Percentiles rank a stretch among this genome's conserved stretches.
Evolutionary conservation across 1,284 basidiomycete genomes (phyloP).

Genomic region (Malassezia dermatis): DNA sequence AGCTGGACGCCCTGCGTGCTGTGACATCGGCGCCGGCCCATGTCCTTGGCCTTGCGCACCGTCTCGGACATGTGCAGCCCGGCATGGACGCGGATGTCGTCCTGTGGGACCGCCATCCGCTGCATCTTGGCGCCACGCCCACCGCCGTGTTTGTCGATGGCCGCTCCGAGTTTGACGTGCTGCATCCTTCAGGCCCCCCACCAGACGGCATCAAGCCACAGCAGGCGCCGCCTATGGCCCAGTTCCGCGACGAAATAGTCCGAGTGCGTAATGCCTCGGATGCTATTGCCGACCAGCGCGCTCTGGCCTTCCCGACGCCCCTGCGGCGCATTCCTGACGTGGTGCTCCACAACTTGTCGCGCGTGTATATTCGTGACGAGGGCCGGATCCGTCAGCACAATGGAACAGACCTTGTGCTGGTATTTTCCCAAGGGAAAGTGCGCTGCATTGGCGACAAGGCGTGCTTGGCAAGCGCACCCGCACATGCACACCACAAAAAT

Average conservation of each 20-base stretch:
- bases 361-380: conserved; percentile 8
- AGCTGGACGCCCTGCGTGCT: conserved; percentile 58
- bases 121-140: conserved; percentile 55
- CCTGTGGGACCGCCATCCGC: conserved; percentile 76
- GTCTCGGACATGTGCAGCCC: conserved; percentile 63
- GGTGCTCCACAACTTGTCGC: conserved; percentile 25
- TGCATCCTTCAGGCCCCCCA: neutral
- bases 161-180: conserved; percentile 48
- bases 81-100: conserved; percentile 63
- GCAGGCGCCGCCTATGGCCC: neutral
- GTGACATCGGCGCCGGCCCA: conserved; percentile 70
- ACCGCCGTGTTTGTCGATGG: conserved; percentile 58
- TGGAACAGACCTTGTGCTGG: conserved; percentile 14
- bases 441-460: conserved; percentile 19
- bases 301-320: conserved; percentile 27
- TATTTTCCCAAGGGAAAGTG: conserved; percentile 19
- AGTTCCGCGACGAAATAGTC: conserved; percentile 18
- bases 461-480: neutral
- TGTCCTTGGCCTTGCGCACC: conserved; percentile 66
- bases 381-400: neutral
- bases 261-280: conserved; percentile 19
- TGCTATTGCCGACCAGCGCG: conserved; percentile 23
- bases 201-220: neutral
- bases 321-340: conserved; percentile 10
- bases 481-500: conserved; percentile 12